These are phyloP conservation scores for Oenanthe javanica DNA, from an alignment of 140 eudicot genomes.

Conservation along the genomic window DNA sequence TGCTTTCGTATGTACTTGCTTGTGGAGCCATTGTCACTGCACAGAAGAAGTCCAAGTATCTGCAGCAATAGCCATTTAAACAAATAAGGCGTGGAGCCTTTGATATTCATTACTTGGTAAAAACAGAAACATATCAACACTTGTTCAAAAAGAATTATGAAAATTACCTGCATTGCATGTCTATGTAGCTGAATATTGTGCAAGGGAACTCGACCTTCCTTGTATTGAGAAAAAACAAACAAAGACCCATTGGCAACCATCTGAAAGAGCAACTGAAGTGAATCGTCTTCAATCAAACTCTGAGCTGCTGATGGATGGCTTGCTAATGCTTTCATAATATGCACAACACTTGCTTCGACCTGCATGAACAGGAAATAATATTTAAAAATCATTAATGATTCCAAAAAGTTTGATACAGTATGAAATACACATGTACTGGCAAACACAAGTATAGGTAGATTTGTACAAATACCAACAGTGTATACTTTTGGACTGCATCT, in stretches of 20 bases:
- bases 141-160: neutral
- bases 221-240: constrained; percentile 51
- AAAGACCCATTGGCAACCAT: constrained; percentile 88
- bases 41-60: constrained; percentile 93
- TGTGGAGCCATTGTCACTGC: constrained; percentile 89
- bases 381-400: neutral
- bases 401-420: neutral
- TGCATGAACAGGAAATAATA: constrained; percentile 23
- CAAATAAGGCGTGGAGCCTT: neutral
- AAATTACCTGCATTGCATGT: constrained; percentile 93
- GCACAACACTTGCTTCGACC: constrained; percentile 94
- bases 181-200: constrained; percentile 95
- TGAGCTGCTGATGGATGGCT: constrained; percentile 90
- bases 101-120: neutral
- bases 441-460: neutral
- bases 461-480: neutral
- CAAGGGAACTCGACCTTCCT: constrained; percentile 77
- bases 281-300: constrained; percentile 82
- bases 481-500: neutral
- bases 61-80: constrained; percentile 26
- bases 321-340: constrained; percentile 96
- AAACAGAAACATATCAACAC: neutral
- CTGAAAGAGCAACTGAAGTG: constrained; percentile 79
- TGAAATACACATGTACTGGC: neutral
- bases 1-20: constrained; percentile 83